Evolutionary conservation across 805 yeast species (phyloP).

Genomic region (Saturnispora diversa): DNA sequence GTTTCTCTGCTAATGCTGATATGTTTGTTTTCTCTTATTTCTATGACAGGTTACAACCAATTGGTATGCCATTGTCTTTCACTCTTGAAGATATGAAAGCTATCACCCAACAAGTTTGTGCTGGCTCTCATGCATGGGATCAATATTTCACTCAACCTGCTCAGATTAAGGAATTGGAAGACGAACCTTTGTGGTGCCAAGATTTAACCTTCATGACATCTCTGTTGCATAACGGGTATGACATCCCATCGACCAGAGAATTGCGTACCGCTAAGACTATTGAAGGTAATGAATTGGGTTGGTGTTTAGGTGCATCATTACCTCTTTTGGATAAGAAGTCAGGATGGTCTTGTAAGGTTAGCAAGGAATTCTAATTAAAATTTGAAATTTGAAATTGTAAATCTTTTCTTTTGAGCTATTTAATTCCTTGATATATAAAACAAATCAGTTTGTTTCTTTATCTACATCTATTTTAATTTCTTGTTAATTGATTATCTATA

Average conservation of each 20-base stretch:
- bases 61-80: conserved; percentile 91
- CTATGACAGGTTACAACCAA: conserved; percentile 88
- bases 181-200: conserved; percentile 90
- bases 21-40: conserved; percentile 89
- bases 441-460: no score
- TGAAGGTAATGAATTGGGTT: conserved; percentile 84
- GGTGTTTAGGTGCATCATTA: conserved; percentile 97
- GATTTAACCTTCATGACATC: conserved; percentile 89
- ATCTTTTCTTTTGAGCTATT: neutral
- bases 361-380: conserved; percentile 20
- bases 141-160: conserved; percentile 56
- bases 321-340: conserved; percentile 66
- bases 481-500: conserved; percentile 38
- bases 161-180: conserved; percentile 55
- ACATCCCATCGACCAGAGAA: conserved; percentile 83
- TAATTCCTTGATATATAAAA: neutral
- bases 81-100: conserved; percentile 78
- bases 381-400: neutral
- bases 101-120: conserved; percentile 76
- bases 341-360: conserved; percentile 62
- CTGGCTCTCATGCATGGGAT: conserved; percentile 72
- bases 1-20: conserved; percentile 68
- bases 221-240: conserved; percentile 91
- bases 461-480: conserved; percentile 24
- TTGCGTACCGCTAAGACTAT: conserved; percentile 88